phyloP scores from a whole-genome alignment of 1,139 yeast species.

The Taphrina populina region DNA sequence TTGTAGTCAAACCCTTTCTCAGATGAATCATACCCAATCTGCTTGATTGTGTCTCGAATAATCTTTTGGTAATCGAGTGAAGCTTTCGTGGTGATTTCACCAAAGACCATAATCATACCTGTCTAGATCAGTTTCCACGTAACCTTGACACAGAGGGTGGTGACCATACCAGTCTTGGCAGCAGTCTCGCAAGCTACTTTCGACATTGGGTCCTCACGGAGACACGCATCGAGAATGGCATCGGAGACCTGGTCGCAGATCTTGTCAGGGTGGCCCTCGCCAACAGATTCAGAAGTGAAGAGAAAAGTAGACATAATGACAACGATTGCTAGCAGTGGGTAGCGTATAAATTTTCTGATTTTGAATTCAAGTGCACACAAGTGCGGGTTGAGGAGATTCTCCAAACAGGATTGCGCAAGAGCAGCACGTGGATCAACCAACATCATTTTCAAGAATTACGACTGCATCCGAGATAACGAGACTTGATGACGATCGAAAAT shows the following conservation, averaged over 20 bases:
- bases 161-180: constrained; percentile 74
- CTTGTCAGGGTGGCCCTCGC: constrained; percentile 38
- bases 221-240: constrained; percentile 97
- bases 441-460: too few species aligned
- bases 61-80: constrained; percentile 92
- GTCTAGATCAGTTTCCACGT: not conserved
- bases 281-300: constrained; percentile 37
- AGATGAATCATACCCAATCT: constrained; percentile 95
- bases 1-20: constrained; percentile 98
- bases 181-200: constrained; percentile 99
- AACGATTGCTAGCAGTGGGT: too few species aligned
- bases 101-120: constrained; percentile 91
- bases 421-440: too few species aligned
- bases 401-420: too few species aligned
- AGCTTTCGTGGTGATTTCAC: constrained; percentile 98
- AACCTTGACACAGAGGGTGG: not conserved
- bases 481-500: too few species aligned
- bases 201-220: constrained; percentile 91
- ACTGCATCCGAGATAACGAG: too few species aligned
- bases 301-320: constrained; percentile 33
- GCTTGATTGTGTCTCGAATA: constrained; percentile 96
- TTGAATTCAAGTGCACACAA: too few species aligned
- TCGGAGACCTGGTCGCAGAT: constrained; percentile 99
- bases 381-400: too few species aligned
- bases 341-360: too few species aligned